phyloP scores from a whole-genome alignment of 2,329 filamentous ascomycete genomes.

The Emmonsiellopsis sp. region DNA sequence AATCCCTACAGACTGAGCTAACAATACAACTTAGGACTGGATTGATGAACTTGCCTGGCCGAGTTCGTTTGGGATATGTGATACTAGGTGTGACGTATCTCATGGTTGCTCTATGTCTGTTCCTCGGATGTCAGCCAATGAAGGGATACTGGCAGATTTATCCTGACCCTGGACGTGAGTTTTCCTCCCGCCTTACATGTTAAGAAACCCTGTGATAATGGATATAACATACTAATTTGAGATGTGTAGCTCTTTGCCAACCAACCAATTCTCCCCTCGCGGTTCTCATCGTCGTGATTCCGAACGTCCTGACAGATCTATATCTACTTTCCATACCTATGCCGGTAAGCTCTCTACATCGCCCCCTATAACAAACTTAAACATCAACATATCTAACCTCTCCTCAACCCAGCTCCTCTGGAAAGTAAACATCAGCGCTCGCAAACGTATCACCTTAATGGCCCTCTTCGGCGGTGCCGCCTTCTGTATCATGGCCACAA shows the following conservation, averaged over 20 bases:
- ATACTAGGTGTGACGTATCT: conserved; percentile 44
- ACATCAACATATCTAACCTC: background rate
- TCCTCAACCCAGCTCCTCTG: conserved; percentile 40
- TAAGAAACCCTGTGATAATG: conserved; percentile 5
- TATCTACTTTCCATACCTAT: conserved; percentile 51
- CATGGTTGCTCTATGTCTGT: conserved; percentile 39
- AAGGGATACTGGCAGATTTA: conserved; percentile 50
- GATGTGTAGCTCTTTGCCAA: conserved; percentile 34
- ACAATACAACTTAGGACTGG: conserved; percentile 23
- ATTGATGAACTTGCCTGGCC: conserved; percentile 32
- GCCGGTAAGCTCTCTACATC: conserved; percentile 33
- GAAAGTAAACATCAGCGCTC: conserved; percentile 40
- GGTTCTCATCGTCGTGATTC: conserved; percentile 38
- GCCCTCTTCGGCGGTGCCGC: conserved; percentile 48
- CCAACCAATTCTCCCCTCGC: conserved; percentile 39
- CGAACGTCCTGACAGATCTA: conserved; percentile 48
- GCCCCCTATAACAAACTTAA: background rate
- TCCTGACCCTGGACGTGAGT: conserved; percentile 48
- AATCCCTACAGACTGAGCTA: background rate
- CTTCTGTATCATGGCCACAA: conserved; percentile 47
- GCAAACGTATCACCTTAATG: conserved; percentile 45
- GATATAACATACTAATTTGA: background rate
- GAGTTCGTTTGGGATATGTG: conserved; percentile 44
- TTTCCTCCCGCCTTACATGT: background rate
- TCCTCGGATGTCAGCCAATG: conserved; percentile 47